Evolutionary conservation across 345 rosid genomes (phyloP).

Genomic region (Ceriops zippeliana): DNA sequence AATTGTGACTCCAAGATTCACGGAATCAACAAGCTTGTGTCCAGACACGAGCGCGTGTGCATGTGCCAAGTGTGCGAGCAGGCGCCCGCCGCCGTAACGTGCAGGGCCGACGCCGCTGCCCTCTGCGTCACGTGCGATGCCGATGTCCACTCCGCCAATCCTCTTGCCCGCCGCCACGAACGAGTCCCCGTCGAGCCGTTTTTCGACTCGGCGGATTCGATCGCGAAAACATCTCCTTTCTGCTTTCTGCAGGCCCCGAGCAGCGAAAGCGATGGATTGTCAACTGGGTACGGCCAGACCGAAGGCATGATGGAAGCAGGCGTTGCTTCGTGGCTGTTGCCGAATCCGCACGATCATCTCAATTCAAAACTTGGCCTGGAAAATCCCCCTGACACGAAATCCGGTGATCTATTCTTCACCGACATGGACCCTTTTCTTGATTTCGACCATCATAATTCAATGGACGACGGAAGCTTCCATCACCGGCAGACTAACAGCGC

Average conservation of each 20-base stretch:
- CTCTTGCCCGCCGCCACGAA: conserved; percentile 41
- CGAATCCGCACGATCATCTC: neutral
- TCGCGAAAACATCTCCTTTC: conserved; percentile 16
- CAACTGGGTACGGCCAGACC: neutral
- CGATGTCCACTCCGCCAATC: conserved; percentile 47
- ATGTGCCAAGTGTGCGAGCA: conserved; percentile 47
- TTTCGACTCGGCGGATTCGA: conserved; percentile 22
- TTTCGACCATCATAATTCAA: conserved; percentile 16
- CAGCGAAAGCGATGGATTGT: neutral
- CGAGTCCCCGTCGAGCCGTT: conserved; percentile 40
- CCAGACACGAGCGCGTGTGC: conserved; percentile 35
- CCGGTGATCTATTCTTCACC: conserved; percentile 16
- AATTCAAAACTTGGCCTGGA: conserved; percentile 8
- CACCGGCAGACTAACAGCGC: neutral
- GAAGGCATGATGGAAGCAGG: conserved; percentile 10
- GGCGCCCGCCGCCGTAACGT: conserved; percentile 42
- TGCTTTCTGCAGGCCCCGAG: conserved; percentile 4
- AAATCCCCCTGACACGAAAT: conserved; percentile 7
- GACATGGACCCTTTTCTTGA: conserved; percentile 30
- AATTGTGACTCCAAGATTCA: conserved; percentile 33
- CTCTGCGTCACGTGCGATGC: conserved; percentile 40
- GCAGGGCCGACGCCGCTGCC: conserved; percentile 45
- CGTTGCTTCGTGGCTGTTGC: conserved; percentile 25
- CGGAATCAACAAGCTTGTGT: conserved; percentile 21
- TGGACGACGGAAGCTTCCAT: conserved; percentile 7